Percentiles rank a stretch among this genome's conserved stretches.
Conservation (phyloP, 768 basidiomycete species). For the Kwoniella mangroviensis region DNA sequence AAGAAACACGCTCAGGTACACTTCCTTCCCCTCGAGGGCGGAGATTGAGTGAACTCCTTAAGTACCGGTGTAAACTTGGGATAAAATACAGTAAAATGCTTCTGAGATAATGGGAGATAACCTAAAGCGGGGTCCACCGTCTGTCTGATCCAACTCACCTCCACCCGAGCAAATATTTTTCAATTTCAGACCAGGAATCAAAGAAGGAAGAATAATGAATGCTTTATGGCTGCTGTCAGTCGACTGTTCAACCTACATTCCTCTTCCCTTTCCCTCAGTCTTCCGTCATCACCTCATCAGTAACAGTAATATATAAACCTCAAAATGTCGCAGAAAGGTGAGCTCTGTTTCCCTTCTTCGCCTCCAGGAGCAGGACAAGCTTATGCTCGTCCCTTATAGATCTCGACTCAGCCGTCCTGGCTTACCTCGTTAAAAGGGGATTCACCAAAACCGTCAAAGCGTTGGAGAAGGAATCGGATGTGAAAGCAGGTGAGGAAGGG, state of each 20-base stretch:
- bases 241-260: not conserved
- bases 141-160: no score
- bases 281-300: no score
- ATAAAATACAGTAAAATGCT: not conserved
- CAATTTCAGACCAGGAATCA: not conserved
- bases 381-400: conserved; percentile 30
- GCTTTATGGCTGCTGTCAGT: no score
- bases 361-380: no score
- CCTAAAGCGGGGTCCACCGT: not conserved
- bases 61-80: no score
- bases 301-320: no score
- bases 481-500: conserved; percentile 23
- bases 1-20: not conserved
- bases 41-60: not conserved
- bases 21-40: no score
- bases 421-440: conserved; percentile 50
- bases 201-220: no score
- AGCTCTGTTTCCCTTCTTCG: not conserved
- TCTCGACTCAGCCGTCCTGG: conserved; percentile 53
- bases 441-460: conserved; percentile 51
- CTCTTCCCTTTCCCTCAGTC: not conserved
- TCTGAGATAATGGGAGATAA: not conserved
- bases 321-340: conserved; percentile 22
- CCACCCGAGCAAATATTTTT: no score
- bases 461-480: conserved; percentile 48